Evolutionary conservation across 2,329 filamentous ascomycete genomes (phyloP), one percentile per base, ranked within the genome.

Genomic region (Bipolaris gigantea): DNA sequence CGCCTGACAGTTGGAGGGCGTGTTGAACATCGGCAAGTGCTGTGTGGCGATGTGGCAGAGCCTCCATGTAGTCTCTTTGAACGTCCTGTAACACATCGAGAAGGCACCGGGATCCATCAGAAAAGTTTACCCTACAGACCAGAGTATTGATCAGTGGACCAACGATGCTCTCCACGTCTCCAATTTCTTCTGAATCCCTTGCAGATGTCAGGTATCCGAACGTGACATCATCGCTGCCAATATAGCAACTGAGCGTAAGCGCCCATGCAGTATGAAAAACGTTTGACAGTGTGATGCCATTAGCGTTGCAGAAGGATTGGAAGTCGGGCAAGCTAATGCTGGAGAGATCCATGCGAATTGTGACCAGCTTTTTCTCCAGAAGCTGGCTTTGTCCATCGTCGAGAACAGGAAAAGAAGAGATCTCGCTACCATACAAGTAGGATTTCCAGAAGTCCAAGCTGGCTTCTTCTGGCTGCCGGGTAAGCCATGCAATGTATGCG

Each of bases 221-320:
- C 16, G 73, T 77, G 16, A 76, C 71, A 19, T 77, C 67, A 3
- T 61, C 57, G 19, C 64, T 70, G 11, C 69, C 72, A 4, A 74
- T 72, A 55, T 75, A 77, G 39, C 53, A 65, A n/a, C 68, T 71
- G 21, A 77, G 54, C 2, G 71, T 71, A 16, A 77, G 48, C 1
- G 69, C 74, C 76, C 76, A 78, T 5, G 75, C 75, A 1, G 71
- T 67, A 36, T 75, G 73, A 53, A 77, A 70, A 0, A 76, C 74
- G 53, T 81, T 82, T 2, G 80, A 76, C 2, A 82, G 50, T 0
- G 81, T 83, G 16, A 82, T 69, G 4, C 76, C 76, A 43, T 75
- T 66, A 6, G 66, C 60, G 35, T 78, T 75, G 56, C 80, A 82
- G 55, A 74, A 68, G 8, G 57, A 41, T 53, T 71, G 67, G 10